A percentile compares a stretch with the other conserved stretches of the same genome.
Conservation (phyloP, 2,329 filamentous ascomycete genomes). For the Fusarium sp. region DNA sequence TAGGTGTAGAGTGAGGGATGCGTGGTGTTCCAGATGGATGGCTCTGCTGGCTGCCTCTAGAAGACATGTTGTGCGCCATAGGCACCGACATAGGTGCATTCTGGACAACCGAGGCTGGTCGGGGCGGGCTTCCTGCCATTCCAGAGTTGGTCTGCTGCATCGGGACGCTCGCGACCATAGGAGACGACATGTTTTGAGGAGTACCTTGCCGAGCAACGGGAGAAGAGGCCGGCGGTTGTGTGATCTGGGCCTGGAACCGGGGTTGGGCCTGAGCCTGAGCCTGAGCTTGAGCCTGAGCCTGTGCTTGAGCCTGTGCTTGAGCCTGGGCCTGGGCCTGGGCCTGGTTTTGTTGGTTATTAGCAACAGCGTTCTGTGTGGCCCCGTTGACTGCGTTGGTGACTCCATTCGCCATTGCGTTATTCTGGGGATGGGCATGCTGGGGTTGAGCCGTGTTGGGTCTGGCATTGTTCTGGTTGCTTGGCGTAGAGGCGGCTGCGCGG, state of each 20-base stretch:
- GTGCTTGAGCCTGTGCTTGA: conserved; percentile 40
- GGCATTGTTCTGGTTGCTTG: conserved; percentile 45
- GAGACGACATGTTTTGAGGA: conserved; percentile 74
- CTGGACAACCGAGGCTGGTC: conserved; percentile 75
- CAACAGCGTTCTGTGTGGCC: conserved; percentile 52
- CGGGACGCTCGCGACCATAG: conserved; percentile 70
- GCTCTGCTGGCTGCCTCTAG: conserved; percentile 74
- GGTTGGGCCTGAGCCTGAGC: conserved; percentile 51
- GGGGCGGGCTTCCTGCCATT: conserved; percentile 75
- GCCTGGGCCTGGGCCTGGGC: conserved; percentile 51
- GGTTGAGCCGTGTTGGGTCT: conserved; percentile 44
- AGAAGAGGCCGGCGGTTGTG: conserved; percentile 75
- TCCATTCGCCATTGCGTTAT: conserved; percentile 51
- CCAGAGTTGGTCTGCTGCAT: conserved; percentile 76
- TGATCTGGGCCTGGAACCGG: conserved; percentile 67
- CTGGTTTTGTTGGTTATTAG: conserved; percentile 53
- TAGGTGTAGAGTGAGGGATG: conserved; percentile 71
- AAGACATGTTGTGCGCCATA: conserved; percentile 72
- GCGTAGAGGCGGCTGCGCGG: conserved; percentile 45
- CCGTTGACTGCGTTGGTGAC: conserved; percentile 56
- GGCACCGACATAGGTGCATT: conserved; percentile 69
- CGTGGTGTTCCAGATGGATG: conserved; percentile 73
- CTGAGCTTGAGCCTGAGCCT: background rate
- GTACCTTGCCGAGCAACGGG: conserved; percentile 74
- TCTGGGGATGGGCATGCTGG: conserved; percentile 53